Conservation (phyloP, 495 filamentous ascomycete genomes). For the Astrothelium subdiscretum region DNA sequence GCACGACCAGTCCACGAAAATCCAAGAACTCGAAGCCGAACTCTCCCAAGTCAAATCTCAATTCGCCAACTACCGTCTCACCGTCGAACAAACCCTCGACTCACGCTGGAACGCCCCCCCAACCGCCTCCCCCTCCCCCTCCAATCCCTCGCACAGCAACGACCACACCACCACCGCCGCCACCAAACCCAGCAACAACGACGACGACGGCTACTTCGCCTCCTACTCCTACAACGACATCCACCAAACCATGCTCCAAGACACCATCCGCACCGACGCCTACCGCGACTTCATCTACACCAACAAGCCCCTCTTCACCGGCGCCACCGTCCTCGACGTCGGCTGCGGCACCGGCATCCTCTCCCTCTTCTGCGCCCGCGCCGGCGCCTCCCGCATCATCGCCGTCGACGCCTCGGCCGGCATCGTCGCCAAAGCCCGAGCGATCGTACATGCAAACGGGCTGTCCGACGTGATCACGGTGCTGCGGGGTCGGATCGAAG, state of each 20-base stretch:
- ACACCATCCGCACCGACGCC: conserved; percentile 52
- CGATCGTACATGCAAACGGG: conserved; percentile 73
- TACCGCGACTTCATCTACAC: conserved; percentile 64
- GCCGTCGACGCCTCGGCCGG: conserved; percentile 83
- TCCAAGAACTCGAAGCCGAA: conserved; percentile 58
- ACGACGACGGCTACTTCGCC: conserved; percentile 63
- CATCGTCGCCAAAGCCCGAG: conserved; percentile 78
- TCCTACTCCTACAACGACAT: conserved; percentile 77
- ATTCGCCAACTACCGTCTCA: conserved; percentile 58
- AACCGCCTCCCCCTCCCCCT: not conserved
- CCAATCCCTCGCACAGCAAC: conserved; percentile 11
- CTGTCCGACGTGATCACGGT: conserved; percentile 69
- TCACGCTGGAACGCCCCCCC: conserved; percentile 46
- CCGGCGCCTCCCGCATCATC: conserved; percentile 81
- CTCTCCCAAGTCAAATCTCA: conserved; percentile 51
- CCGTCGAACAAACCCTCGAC: conserved; percentile 60
- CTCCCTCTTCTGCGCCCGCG: conserved; percentile 87
- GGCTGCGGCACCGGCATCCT: conserved; percentile 89
- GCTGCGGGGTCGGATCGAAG: conserved; percentile 85
- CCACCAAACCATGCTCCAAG: conserved; percentile 86
- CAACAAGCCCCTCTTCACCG: conserved; percentile 82
- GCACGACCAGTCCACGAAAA: conserved; percentile 25
- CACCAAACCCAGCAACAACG: conserved; percentile 19
- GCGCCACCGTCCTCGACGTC: conserved; percentile 84
- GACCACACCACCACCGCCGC: conserved; percentile 13